Conservation (phyloP, 1,284 basidiomycete genomes). For the Vanrija sp. region DNA sequence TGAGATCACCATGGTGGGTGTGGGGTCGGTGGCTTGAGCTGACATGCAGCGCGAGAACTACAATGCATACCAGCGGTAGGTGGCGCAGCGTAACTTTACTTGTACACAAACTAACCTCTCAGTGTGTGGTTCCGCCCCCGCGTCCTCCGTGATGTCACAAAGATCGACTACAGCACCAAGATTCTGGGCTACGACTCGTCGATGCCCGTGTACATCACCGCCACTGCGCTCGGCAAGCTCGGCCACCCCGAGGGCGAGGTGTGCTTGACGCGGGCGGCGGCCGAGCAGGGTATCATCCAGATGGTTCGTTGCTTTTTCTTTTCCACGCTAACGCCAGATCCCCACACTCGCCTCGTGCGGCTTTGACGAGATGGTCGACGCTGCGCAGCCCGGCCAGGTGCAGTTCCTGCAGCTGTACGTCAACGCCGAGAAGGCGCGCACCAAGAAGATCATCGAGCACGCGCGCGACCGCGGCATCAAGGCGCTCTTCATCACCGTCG, state of each 20-base stretch:
- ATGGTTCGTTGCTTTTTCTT: constrained; percentile 59
- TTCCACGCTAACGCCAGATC: constrained; percentile 54
- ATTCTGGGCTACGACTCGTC: constrained; percentile 68
- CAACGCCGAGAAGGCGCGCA: constrained; percentile 76
- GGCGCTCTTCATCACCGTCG: constrained; percentile 81
- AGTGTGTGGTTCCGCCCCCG: constrained; percentile 93
- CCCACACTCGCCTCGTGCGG: constrained; percentile 83
- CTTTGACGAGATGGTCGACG: constrained; percentile 81
- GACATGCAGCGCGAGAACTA: constrained; percentile 69
- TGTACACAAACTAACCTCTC: not conserved
- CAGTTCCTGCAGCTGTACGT: constrained; percentile 84
- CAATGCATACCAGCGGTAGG: constrained; percentile 73
- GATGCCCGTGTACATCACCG: constrained; percentile 73
- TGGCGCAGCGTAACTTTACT: not conserved
- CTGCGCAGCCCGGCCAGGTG: constrained; percentile 65
- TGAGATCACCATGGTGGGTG: constrained; percentile 65
- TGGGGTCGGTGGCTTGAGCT: constrained; percentile 11
- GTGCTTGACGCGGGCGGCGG: constrained; percentile 78
- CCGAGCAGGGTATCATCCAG: constrained; percentile 73
- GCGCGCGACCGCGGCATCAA: constrained; percentile 81
- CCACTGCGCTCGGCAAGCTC: constrained; percentile 62
- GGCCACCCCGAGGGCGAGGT: constrained; percentile 91
- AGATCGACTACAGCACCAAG: constrained; percentile 75
- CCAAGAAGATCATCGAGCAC: constrained; percentile 75
- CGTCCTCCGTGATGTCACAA: constrained; percentile 71